Conservation (phyloP, 495 filamentous ascomycete species). For the Aspergillus coremiiformis region DNA sequence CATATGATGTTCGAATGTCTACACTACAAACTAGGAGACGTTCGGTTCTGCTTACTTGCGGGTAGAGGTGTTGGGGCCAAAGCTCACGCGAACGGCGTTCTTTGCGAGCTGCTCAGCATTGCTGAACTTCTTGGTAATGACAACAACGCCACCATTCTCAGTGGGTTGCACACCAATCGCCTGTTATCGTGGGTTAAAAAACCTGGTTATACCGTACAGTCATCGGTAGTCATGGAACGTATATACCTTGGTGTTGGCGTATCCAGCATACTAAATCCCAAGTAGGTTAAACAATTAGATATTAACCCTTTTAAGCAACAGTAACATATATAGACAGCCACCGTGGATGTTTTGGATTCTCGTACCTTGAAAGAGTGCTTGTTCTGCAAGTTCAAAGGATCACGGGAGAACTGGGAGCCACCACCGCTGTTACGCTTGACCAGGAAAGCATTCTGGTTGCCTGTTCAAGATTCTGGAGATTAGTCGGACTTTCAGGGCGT, state of each 20-base stretch:
- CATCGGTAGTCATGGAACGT: neutral
- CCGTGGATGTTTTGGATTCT: neutral
- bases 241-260: slow-evolving; percentile 85
- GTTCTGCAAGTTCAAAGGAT: slow-evolving; percentile 87
- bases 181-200: slow-evolving; percentile 37
- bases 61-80: slow-evolving; percentile 57
- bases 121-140: slow-evolving; percentile 74
- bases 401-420: slow-evolving; percentile 81
- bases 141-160: slow-evolving; percentile 62
- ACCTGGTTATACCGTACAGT: neutral
- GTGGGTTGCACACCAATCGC: slow-evolving; percentile 67
- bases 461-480: slow-evolving; percentile 37
- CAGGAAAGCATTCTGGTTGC: slow-evolving; percentile 73
- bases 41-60: slow-evolving; percentile 59
- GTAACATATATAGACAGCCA: neutral
- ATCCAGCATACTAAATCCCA: slow-evolving; percentile 68
- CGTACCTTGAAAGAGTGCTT: slow-evolving; percentile 82
- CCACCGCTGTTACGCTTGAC: slow-evolving; percentile 76
- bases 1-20: neutral
- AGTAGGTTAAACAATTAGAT: slow-evolving; percentile 4
- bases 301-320: slow-evolving; percentile 14
- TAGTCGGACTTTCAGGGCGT: slow-evolving; percentile 5
- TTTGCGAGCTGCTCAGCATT: slow-evolving; percentile 61
- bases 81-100: slow-evolving; percentile 54
- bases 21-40: neutral